Percentiles rank a stretch among this genome's conserved stretches.
These are phyloP conservation scores for Phyllosticta citribraziliensis DNA, from an alignment of 2,329 filamentous ascomycete genomes.

Conservation along the genomic window DNA sequence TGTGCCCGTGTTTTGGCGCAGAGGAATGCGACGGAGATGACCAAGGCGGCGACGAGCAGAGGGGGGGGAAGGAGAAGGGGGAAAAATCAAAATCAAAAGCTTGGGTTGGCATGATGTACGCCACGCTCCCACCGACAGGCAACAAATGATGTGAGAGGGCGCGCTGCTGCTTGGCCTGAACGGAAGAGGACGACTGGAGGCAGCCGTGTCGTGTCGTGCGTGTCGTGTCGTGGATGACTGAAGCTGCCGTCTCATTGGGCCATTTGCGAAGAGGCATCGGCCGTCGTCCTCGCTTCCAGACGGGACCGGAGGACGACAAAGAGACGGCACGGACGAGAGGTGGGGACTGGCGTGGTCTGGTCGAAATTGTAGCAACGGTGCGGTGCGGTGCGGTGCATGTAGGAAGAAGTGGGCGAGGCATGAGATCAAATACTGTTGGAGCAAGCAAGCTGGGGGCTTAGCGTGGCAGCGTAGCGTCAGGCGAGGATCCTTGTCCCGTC, in stretches of 20 bases:
- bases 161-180: not conserved
- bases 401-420: not conserved
- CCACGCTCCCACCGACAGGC: not conserved
- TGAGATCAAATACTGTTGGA: conserved; percentile 6
- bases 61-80: no score
- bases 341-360: no score
- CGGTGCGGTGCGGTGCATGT: no score
- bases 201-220: conserved; percentile 1
- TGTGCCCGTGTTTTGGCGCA: not conserved
- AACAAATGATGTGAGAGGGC: not conserved
- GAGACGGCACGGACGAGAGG: not conserved
- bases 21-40: not conserved
- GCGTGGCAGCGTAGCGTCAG: conserved; percentile 8
- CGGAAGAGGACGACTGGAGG: not conserved
- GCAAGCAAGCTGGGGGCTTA: conserved; percentile 5
- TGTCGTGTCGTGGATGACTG: not conserved
- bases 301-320: not conserved
- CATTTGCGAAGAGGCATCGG: conserved; percentile 3
- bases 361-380: no score
- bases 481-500: not conserved
- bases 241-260: conserved; percentile 5
- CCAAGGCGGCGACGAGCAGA: not conserved
- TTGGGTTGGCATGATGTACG: no score
- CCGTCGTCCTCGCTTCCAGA: not conserved
- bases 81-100: not conserved